phyloP scores from a whole-genome alignment of 345 rosid species.

The Citrus glauca region DNA sequence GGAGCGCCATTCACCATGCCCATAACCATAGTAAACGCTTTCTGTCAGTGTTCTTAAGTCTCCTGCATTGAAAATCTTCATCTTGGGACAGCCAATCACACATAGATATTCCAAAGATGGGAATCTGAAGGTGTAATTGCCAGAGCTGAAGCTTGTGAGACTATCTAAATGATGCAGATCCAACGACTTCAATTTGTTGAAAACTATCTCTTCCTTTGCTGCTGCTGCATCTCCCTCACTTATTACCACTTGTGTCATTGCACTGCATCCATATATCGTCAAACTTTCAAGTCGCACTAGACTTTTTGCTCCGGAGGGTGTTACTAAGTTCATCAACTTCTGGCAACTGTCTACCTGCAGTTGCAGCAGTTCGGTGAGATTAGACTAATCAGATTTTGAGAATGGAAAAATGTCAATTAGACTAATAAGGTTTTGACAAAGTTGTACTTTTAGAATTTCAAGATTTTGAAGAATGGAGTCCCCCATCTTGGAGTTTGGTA shows the following conservation, averaged over 20 bases:
- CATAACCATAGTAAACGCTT: not conserved
- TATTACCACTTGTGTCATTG: not conserved
- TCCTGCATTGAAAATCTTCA: not conserved
- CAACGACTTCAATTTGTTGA: not conserved
- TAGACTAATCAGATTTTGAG: not conserved
- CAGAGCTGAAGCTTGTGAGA: not conserved
- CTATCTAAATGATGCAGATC: not conserved
- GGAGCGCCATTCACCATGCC: not conserved
- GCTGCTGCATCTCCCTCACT: not conserved
- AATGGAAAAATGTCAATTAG: not conserved
- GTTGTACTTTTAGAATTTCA: not conserved
- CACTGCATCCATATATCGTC: not conserved
- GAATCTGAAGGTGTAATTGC: not conserved
- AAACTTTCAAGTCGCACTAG: not conserved
- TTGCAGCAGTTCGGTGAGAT: not conserved
- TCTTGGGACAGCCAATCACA: not conserved
- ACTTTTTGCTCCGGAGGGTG: conserved; percentile 7
- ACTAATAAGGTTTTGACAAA: not conserved
- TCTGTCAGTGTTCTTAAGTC: not conserved
- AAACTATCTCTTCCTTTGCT: not conserved
- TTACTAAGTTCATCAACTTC: not conserved
- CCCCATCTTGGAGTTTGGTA: not conserved
- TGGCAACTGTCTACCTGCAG: not conserved
- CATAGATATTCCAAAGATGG: not conserved
- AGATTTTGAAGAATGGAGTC: conserved; percentile 4